A percentile compares a stretch with the other conserved stretches of the same genome.
These are phyloP conservation scores for Schizochytrium sp. DNA, from an alignment of 108 stramenopile genomes.

Conservation along the genomic window DNA sequence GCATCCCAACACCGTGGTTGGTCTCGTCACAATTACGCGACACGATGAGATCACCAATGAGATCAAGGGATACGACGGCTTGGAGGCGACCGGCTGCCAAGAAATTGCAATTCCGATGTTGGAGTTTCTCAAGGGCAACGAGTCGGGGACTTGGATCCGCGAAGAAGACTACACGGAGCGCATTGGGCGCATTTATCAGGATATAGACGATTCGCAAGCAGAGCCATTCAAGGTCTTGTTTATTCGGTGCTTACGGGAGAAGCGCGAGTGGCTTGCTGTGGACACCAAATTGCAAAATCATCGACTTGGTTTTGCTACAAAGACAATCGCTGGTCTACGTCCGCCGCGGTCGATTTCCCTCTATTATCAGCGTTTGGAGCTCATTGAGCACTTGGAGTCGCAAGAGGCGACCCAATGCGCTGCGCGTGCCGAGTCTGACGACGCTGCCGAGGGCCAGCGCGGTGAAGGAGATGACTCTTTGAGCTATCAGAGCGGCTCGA, in stretches of 20 bases:
- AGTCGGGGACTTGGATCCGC: neutral
- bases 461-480: too few species aligned
- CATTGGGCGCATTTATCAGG: neutral
- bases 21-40: neutral
- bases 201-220: neutral
- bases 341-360: neutral
- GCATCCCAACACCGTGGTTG: neutral
- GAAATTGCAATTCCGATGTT: neutral
- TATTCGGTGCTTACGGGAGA: neutral
- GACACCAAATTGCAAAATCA: neutral
- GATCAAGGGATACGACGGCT: slow-evolving; percentile 1
- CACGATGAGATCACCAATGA: slow-evolving; percentile 8
- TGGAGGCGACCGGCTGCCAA: neutral
- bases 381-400: neutral
- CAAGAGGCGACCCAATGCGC: neutral
- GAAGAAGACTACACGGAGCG: neutral
- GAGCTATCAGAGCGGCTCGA: too few species aligned
- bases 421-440: too few species aligned
- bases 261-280: neutral
- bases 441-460: too few species aligned
- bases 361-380: neutral
- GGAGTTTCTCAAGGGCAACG: neutral
- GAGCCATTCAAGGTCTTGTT: neutral
- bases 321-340: neutral
- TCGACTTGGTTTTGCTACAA: neutral